Percentiles rank a stretch among this genome's conserved stretches.
Evolutionary conservation across 805 yeast species (phyloP).

Genomic region (Candida sithepensis): DNA sequence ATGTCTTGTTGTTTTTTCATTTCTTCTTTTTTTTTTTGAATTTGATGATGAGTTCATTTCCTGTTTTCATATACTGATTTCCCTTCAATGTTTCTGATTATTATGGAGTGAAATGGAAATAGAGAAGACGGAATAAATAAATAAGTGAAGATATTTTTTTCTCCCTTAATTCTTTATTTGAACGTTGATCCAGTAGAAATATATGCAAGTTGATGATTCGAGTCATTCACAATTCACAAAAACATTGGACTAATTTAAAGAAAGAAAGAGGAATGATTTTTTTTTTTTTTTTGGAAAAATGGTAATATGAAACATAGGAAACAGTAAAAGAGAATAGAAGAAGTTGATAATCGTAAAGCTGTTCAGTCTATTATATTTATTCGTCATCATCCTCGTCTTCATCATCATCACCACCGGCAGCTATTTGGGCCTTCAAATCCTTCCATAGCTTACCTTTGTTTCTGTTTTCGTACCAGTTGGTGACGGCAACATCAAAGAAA

Average conservation of each 20-base stretch:
- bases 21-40: too few relatives aligned
- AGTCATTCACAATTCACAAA: background rate
- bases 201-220: background rate
- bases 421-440: conserved; percentile 61
- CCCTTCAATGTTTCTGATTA: background rate
- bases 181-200: background rate
- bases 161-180: background rate
- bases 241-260: background rate
- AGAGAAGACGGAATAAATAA: background rate
- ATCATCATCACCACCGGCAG: conserved; percentile 52
- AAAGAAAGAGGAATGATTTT: background rate
- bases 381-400: conserved; percentile 58
- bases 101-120: background rate
- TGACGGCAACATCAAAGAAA: conserved; percentile 63
- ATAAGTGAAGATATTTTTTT: background rate
- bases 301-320: background rate
- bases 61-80: background rate
- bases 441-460: conserved; percentile 86
- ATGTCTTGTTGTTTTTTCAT: too few relatives aligned
- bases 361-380: conserved; percentile 18
- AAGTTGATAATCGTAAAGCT: background rate
- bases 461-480: conserved; percentile 69
- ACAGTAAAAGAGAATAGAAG: background rate
- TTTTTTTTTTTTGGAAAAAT: too few relatives aligned
- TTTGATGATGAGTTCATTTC: background rate